Conservation (phyloP, 169 alveolate genomes). For the Plasmodium relictum region DNA sequence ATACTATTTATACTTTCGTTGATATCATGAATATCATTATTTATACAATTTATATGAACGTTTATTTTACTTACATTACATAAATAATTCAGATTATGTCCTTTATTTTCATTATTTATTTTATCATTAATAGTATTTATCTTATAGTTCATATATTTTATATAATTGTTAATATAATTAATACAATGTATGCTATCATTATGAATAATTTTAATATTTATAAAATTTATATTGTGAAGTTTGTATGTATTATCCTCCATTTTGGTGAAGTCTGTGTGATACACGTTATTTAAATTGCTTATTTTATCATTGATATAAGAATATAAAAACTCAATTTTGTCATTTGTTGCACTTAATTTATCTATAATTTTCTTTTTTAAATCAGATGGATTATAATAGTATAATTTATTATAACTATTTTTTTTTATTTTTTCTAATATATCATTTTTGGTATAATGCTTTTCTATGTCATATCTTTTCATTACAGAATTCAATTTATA, state of each 20-base stretch:
- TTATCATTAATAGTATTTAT: constrained; percentile 12
- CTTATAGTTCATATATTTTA: constrained; percentile 20
- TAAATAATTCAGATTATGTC: constrained; percentile 26
- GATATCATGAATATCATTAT: constrained; percentile 24
- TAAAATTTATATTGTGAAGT: background rate
- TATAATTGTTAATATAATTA: constrained; percentile 10
- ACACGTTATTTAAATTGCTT: constrained; percentile 36
- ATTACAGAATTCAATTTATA: constrained; percentile 65
- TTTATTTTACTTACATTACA: constrained; percentile 31
- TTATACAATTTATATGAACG: constrained; percentile 10
- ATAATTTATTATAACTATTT: constrained; percentile 30
- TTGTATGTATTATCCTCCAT: background rate
- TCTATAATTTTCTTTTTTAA: constrained; percentile 6
- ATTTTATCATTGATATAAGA: constrained; percentile 34
- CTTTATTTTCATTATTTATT: constrained; percentile 6
- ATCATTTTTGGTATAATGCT: constrained; percentile 27
- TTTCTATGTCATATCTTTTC: constrained; percentile 25
- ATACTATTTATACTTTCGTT: constrained; percentile 12
- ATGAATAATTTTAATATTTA: background rate
- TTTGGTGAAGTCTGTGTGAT: background rate
- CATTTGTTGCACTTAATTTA: constrained; percentile 15
- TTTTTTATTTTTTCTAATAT: constrained; percentile 36
- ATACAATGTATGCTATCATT: background rate
- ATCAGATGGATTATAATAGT: background rate
- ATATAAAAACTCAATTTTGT: constrained; percentile 5